phyloP scores from a whole-genome alignment of 306 rosid species.

The Crotalaria pallida region DNA sequence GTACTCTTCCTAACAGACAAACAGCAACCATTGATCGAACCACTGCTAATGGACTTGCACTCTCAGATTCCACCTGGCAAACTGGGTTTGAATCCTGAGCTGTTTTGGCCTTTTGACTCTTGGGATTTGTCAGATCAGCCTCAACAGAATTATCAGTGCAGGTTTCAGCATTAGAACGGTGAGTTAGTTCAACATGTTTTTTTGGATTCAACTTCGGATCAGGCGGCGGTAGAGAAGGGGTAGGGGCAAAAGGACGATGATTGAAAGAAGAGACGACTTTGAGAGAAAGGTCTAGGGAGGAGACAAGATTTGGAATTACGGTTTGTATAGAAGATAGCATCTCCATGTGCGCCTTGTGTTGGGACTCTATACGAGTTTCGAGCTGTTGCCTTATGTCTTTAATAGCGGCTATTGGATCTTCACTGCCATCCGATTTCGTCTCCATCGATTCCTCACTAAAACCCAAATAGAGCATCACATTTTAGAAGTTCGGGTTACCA shows the following conservation, averaged over 20 bases:
- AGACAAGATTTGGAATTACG: conserved; percentile 62
- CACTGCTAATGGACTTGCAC: conserved; percentile 51
- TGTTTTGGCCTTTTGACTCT: conserved; percentile 24
- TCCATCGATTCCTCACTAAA: conserved; percentile 45
- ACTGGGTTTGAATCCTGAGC: conserved; percentile 16
- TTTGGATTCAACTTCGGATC: conserved; percentile 42
- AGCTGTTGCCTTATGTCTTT: conserved; percentile 52
- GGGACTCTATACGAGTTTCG: conserved; percentile 64
- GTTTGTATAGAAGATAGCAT: conserved; percentile 67
- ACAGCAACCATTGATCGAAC: conserved; percentile 87
- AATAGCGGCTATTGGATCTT: conserved; percentile 36
- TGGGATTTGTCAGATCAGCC: conserved; percentile 25
- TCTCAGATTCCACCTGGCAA: conserved; percentile 31
- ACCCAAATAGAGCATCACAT: not conserved
- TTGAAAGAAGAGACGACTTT: conserved; percentile 71
- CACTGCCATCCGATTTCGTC: conserved; percentile 37
- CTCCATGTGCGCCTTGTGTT: conserved; percentile 63
- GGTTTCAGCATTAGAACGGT: conserved; percentile 18
- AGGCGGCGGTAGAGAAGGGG: conserved; percentile 66
- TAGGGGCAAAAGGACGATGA: conserved; percentile 69
- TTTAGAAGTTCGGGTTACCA: not conserved
- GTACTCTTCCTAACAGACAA: conserved; percentile 67
- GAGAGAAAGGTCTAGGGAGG: conserved; percentile 81
- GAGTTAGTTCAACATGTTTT: conserved; percentile 16
- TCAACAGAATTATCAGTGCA: conserved; percentile 18